phyloP scores from a whole-genome alignment of 805 yeast genomes.

The Ogataea methanolica region DNA sequence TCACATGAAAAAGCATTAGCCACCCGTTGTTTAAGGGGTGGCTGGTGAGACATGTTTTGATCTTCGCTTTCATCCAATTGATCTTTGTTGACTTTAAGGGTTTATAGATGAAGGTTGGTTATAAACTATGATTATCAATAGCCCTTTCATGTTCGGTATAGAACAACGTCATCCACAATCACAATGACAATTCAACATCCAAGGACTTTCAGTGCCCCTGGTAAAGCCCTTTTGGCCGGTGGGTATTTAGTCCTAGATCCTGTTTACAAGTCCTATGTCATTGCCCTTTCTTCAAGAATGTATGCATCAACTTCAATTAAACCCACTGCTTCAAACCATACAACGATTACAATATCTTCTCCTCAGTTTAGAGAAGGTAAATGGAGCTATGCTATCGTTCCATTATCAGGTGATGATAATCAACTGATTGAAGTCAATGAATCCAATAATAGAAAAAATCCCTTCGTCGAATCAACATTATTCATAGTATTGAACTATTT shows the following conservation, averaged over 20 bases:
- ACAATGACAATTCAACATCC: not conserved
- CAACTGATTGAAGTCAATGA: conserved; percentile 13
- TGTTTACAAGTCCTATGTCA: conserved; percentile 66
- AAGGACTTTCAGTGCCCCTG: conserved; percentile 84
- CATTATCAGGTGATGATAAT: too few relatives aligned
- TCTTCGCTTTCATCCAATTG: too few relatives aligned
- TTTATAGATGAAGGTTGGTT: too few relatives aligned
- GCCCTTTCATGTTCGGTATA: too few relatives aligned
- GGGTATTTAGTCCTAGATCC: conserved; percentile 91
- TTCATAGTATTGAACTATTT: conserved; percentile 51
- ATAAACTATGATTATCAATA: too few relatives aligned
- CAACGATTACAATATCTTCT: conserved; percentile 47
- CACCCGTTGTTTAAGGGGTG: too few relatives aligned
- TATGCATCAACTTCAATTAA: conserved; percentile 45
- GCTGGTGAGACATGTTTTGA: too few relatives aligned
- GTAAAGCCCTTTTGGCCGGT: conserved; percentile 91
- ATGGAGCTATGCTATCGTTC: conserved; percentile 53
- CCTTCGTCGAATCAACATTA: conserved; percentile 68
- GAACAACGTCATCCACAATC: not conserved
- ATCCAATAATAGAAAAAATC: conserved; percentile 40
- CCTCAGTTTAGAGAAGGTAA: conserved; percentile 71
- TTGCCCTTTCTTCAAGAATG: conserved; percentile 88
- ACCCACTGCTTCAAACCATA: conserved; percentile 1
- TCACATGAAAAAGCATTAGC: too few relatives aligned
- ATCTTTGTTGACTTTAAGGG: too few relatives aligned